phyloP scores from a whole-genome alignment of 257 asterid genomes.

The Ballota nigra region DNA sequence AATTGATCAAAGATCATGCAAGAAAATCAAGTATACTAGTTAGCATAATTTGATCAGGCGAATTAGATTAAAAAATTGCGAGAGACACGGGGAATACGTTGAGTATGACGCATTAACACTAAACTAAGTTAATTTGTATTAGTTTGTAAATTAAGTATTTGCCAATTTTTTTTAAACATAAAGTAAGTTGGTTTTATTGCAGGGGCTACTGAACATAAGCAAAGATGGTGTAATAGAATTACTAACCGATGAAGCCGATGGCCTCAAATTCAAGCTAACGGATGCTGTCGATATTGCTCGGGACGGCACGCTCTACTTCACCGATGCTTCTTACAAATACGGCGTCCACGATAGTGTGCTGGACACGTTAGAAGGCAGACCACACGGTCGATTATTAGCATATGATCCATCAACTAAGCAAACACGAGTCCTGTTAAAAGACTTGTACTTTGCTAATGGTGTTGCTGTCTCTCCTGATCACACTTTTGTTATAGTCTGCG shows the following conservation, averaged over 20 bases:
- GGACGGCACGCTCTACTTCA: conserved; percentile 72
- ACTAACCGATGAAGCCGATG: conserved; percentile 71
- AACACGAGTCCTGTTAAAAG: conserved; percentile 47
- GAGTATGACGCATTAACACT: too few relatives aligned
- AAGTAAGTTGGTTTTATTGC: conserved; percentile 12
- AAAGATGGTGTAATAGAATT: conserved; percentile 48
- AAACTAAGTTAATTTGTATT: too few relatives aligned
- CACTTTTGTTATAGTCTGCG: conserved; percentile 67
- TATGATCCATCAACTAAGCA: conserved; percentile 68
- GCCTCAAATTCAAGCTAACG: conserved; percentile 58
- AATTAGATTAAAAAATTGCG: too few relatives aligned
- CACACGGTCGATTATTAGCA: conserved; percentile 71
- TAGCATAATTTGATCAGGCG: too few relatives aligned
- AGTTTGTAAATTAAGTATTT: too few relatives aligned
- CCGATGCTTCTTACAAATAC: conserved; percentile 74
- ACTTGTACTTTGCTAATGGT: conserved; percentile 75
- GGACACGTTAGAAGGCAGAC: conserved; percentile 62
- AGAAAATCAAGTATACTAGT: too few relatives aligned
- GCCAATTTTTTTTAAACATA: too few relatives aligned
- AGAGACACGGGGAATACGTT: too few relatives aligned
- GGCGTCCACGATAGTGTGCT: background rate
- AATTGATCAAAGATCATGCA: too few relatives aligned
- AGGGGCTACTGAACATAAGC: conserved; percentile 78
- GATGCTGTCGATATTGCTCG: conserved; percentile 67
- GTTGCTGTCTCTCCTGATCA: conserved; percentile 65